These are phyloP conservation scores for Sporobolus alterniflorus DNA, from an alignment of 202 grass and related monocot genomes.

Conservation along the genomic window DNA sequence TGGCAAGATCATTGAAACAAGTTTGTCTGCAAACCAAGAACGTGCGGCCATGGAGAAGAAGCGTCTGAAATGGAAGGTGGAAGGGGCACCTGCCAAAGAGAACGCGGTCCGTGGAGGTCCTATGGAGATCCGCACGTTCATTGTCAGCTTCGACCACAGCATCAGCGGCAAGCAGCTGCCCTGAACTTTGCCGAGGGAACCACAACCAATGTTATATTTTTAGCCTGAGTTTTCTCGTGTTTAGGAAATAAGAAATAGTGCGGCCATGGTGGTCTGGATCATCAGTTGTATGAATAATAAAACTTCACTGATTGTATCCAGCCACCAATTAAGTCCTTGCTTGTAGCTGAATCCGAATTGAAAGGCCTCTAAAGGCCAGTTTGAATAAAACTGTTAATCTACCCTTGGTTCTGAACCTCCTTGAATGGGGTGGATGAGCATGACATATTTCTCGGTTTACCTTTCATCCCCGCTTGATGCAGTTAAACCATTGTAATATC, in stretches of 20 bases:
- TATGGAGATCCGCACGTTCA: constrained; percentile 96
- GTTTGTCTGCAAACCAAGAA: constrained; percentile 89
- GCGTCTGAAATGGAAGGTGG: constrained; percentile 80
- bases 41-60: constrained; percentile 80
- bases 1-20: constrained; percentile 70
- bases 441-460: too few relatives aligned
- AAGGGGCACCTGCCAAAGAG: constrained; percentile 39
- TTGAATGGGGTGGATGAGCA: too few relatives aligned
- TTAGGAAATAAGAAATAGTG: constrained; percentile 38
- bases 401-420: too few relatives aligned
- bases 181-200: too few relatives aligned
- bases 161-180: too few relatives aligned
- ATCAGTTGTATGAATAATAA: background rate
- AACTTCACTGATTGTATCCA: background rate
- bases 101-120: constrained; percentile 58
- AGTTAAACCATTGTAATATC: too few relatives aligned
- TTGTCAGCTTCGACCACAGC: constrained; percentile 49
- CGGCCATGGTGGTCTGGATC: background rate
- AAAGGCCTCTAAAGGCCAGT: too few relatives aligned
- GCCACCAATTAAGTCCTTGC: too few relatives aligned
- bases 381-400: too few relatives aligned
- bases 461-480: too few relatives aligned
- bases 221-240: background rate
- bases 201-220: constrained; percentile 12
- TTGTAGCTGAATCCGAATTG: too few relatives aligned